Conservation (phyloP, 371 early-diverging fungal genomes). For the Mucor indicus region DNA sequence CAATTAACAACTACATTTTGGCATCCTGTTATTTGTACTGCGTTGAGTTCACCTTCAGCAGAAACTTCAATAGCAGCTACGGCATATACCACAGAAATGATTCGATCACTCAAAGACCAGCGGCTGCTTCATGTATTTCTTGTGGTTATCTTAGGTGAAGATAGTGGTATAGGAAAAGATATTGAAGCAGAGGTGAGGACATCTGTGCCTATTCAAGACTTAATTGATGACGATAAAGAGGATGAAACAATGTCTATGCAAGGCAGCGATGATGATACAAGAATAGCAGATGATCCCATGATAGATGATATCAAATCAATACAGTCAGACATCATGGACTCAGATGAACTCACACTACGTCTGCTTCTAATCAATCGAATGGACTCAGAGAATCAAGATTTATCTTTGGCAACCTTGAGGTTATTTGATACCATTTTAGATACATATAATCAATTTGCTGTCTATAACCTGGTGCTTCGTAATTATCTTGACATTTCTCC, state of each 20-base stretch:
- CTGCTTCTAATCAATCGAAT: slow-evolving; percentile 39
- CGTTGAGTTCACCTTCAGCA: slow-evolving; percentile 40
- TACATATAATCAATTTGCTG: slow-evolving; percentile 65
- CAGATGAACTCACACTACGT: slow-evolving; percentile 24
- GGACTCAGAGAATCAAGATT: slow-evolving; percentile 42
- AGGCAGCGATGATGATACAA: slow-evolving; percentile 10
- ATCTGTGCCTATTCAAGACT: slow-evolving; percentile 17
- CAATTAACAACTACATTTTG: slow-evolving; percentile 48
- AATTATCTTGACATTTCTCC: slow-evolving; percentile 52
- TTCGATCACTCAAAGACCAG: slow-evolving; percentile 48
- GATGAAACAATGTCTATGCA: slow-evolving; percentile 16
- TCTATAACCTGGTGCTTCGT: slow-evolving; percentile 58
- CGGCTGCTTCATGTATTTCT: slow-evolving; percentile 44
- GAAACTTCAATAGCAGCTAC: slow-evolving; percentile 44
- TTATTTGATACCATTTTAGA: slow-evolving; percentile 64
- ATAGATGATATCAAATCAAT: no score
- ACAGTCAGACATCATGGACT: background rate
- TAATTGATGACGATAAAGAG: slow-evolving; percentile 35
- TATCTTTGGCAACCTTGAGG: slow-evolving; percentile 54
- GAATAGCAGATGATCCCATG: background rate
- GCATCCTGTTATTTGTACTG: slow-evolving; percentile 50
- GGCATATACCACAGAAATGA: slow-evolving; percentile 52
- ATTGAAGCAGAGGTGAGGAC: slow-evolving; percentile 40
- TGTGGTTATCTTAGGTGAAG: slow-evolving; percentile 45
- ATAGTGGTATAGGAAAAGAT: slow-evolving; percentile 50